phyloP scores from a whole-genome alignment of 1,284 basidiomycete genomes.

The Boletus holoroseus region DNA sequence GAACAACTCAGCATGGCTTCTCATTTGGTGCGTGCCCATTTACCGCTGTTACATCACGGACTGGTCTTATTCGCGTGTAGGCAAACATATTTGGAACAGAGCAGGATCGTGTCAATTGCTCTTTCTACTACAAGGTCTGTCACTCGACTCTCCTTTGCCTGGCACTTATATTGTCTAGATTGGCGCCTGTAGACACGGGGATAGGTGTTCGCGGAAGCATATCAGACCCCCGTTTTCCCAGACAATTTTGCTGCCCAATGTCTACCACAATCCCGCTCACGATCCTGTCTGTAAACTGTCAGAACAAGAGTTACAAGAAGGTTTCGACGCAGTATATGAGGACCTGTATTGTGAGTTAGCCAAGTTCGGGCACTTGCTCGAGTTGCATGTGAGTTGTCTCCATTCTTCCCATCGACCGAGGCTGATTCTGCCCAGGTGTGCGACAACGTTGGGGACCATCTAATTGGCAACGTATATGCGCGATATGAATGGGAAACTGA shows the following conservation, averaged over 20 bases:
- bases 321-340: slow-evolving; percentile 97
- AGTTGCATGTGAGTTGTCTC: slow-evolving; percentile 74
- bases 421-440: slow-evolving; percentile 60
- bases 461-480: slow-evolving; percentile 98
- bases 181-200: slow-evolving; percentile 93
- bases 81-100: slow-evolving; percentile 86
- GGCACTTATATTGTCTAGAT: slow-evolving; percentile 49
- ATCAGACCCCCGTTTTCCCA: slow-evolving; percentile 97
- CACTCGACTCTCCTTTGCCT: slow-evolving; percentile 7
- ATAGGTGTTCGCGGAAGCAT: slow-evolving; percentile 94
- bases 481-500: slow-evolving; percentile 99
- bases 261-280: slow-evolving; percentile 97
- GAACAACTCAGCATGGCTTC: slow-evolving; percentile 47
- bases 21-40: slow-evolving; percentile 46
- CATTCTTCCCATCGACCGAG: neutral
- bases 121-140: slow-evolving; percentile 88
- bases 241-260: slow-evolving; percentile 96
- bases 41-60: no score
- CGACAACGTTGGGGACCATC: slow-evolving; percentile 98
- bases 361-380: slow-evolving; percentile 92
- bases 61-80: slow-evolving; percentile 33
- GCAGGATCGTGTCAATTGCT: slow-evolving; percentile 91
- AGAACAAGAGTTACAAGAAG: slow-evolving; percentile 85
- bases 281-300: slow-evolving; percentile 84
- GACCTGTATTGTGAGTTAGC: slow-evolving; percentile 90